A percentile compares a stretch with the other conserved stretches of the same genome.
phyloP scores from a whole-genome alignment of 208 protist genomes.

The Trypanosoma theileri region DNA sequence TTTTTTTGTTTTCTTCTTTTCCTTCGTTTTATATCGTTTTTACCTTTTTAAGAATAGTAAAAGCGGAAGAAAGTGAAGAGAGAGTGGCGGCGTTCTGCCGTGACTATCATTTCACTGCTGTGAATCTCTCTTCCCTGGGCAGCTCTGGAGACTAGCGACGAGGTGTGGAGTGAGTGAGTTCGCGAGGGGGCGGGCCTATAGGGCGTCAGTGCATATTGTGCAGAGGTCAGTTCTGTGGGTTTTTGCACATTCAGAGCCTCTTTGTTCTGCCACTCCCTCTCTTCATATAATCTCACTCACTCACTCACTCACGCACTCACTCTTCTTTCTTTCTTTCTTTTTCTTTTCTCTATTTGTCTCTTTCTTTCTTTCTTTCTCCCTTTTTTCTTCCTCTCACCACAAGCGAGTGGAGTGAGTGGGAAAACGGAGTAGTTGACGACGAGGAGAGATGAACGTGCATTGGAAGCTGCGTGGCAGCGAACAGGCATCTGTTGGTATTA shows the following conservation, averaged over 20 bases:
- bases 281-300: too few relatives aligned
- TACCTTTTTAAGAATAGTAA: slow-evolving; percentile 20
- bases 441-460: slow-evolving; percentile 33
- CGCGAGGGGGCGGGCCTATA: too few relatives aligned
- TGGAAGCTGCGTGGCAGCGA: slow-evolving; percentile 77
- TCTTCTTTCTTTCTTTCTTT: too few relatives aligned
- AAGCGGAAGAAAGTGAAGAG: slow-evolving; percentile 4
- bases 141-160: not conserved
- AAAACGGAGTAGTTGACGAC: not conserved
- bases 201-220: too few relatives aligned
- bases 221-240: too few relatives aligned
- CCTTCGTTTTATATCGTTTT: slow-evolving; percentile 14
- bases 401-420: not conserved
- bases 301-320: too few relatives aligned
- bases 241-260: too few relatives aligned
- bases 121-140: slow-evolving; percentile 2
- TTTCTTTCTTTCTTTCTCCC: slow-evolving; percentile 8
- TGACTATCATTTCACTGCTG: not conserved
- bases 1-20: not conserved
- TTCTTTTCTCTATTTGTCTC: not conserved
- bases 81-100: not conserved
- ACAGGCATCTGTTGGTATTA: slow-evolving; percentile 57
- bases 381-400: slow-evolving; percentile 3
- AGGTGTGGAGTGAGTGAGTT: too few relatives aligned
- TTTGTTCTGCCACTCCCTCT: too few relatives aligned